Evolutionary conservation across 495 filamentous ascomycete genomes (phyloP), one percentile per base, ranked within the genome.

Genomic region (Penicillium herquei): DNA sequence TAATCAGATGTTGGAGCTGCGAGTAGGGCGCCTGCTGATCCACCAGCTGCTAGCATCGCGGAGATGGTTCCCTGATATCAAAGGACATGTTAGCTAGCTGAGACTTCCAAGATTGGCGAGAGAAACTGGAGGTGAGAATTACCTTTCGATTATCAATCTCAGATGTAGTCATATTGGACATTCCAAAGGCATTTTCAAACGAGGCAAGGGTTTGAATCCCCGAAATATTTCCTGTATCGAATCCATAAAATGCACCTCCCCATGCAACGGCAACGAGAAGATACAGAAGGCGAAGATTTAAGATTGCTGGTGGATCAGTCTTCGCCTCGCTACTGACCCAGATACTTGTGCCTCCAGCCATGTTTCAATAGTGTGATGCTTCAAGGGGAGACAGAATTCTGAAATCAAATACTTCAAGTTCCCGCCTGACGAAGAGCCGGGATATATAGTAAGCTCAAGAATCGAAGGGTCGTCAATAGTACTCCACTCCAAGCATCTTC

Each of bases 211-310:
- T 80, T 9, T 86, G 70, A 9, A 84, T 87, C 2, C 79, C 83
- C 32, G 84, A 84, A 44, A 87, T 87, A 64, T 87, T 87, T 39
- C 82, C 81, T 10, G 78, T 78, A 60, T 87, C 85, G 54, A 85
- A 87, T n/a, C 86, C 85, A 57, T 84, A 70, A 48, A 66, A 66
- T 14, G 60, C 66, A 9, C 66, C 66, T 9, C 55, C 66, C 66
- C 63, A 66, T 9, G 60, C 49, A n/a, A 66, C 55, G 3, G 59
- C 57, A 6, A 66, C 41, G 7, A 64, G 44, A 12, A 66, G 56
- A 41, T 59, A 63, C 7, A 69, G 51, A 33, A 66, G 58, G 0
- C 66, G 57, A 13, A 66, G 58, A 49, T 69, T 69, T 56, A 66
- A 67, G 17, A 67, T 64, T 14, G 62, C 64, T 47, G 42, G 59